phyloP scores from a whole-genome alignment of 2,329 filamentous ascomycete species.

The Xylaria polymorpha region DNA sequence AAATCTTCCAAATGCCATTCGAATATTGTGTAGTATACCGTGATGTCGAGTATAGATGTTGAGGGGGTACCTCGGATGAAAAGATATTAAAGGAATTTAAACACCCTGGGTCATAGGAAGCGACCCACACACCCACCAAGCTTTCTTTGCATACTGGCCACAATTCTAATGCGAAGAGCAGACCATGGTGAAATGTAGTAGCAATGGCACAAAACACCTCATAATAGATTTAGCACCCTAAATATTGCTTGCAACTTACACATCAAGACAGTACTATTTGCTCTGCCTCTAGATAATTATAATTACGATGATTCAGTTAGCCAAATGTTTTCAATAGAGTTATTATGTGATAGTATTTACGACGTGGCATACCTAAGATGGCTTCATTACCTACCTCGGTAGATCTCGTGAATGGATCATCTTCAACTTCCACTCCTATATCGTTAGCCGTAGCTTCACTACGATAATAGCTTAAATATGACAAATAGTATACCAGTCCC shows the following conservation, averaged over 20 bases:
- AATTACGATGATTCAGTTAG: not conserved
- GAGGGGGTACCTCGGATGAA: slow-evolving; percentile 9
- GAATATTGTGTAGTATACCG: slow-evolving; percentile 2
- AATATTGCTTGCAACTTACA: not conserved
- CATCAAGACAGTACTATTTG: not conserved
- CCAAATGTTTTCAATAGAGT: not conserved
- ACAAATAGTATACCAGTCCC: too few species aligned
- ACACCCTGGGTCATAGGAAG: not conserved
- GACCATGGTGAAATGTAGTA: not conserved
- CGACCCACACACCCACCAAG: slow-evolving; percentile 11
- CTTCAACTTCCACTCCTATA: not conserved
- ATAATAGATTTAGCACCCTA: not conserved
- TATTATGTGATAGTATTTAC: not conserved
- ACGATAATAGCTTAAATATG: not conserved
- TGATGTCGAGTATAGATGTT: not conserved
- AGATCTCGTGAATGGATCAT: not conserved
- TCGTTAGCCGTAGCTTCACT: not conserved
- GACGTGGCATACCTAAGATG: not conserved
- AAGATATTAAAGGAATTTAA: slow-evolving; percentile 18
- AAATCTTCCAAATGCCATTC: not conserved
- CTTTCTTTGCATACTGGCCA: not conserved
- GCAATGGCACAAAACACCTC: not conserved
- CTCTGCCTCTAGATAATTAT: not conserved
- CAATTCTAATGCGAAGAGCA: not conserved
- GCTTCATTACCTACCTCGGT: not conserved